These are phyloP conservation scores for Penicillium coprophilum DNA, from an alignment of 495 filamentous ascomycete species.

Conservation along the genomic window DNA sequence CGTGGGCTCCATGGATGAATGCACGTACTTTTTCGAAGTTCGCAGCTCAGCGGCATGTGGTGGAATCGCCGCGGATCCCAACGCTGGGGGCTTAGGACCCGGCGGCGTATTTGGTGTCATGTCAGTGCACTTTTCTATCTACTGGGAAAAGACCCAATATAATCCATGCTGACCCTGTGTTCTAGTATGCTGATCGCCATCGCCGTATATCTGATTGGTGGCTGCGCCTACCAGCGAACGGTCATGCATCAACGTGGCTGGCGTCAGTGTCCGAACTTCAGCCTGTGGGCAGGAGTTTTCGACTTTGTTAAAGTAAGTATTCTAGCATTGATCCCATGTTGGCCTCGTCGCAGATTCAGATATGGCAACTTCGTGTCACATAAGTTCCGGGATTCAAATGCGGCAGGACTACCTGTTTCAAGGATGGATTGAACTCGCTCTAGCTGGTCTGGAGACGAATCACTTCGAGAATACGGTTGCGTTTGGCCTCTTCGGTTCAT, in stretches of 20 bases:
- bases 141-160: neutral
- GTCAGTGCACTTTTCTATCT: constrained; percentile 41
- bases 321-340: constrained; percentile 35
- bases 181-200: constrained; percentile 66
- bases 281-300: constrained; percentile 84
- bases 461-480: constrained; percentile 6
- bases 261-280: constrained; percentile 93
- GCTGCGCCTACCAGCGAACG: constrained; percentile 91
- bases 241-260: constrained; percentile 94
- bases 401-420: constrained; percentile 33
- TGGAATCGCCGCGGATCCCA: constrained; percentile 57
- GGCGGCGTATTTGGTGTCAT: constrained; percentile 93
- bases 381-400: constrained; percentile 23
- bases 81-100: constrained; percentile 71
- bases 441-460: constrained; percentile 31
- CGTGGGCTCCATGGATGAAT: constrained; percentile 82
- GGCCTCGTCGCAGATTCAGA: constrained; percentile 24
- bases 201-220: constrained; percentile 85
- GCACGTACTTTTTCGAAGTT: constrained; percentile 97
- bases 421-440: constrained; percentile 38
- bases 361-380: constrained; percentile 24
- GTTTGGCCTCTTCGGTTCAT: neutral
- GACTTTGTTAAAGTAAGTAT: constrained; percentile 77
- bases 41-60: constrained; percentile 84
- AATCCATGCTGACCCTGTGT: constrained; percentile 16